phyloP scores from a whole-genome alignment of 139 green algal genomes.

The Spirogloea muscicola region DNA sequence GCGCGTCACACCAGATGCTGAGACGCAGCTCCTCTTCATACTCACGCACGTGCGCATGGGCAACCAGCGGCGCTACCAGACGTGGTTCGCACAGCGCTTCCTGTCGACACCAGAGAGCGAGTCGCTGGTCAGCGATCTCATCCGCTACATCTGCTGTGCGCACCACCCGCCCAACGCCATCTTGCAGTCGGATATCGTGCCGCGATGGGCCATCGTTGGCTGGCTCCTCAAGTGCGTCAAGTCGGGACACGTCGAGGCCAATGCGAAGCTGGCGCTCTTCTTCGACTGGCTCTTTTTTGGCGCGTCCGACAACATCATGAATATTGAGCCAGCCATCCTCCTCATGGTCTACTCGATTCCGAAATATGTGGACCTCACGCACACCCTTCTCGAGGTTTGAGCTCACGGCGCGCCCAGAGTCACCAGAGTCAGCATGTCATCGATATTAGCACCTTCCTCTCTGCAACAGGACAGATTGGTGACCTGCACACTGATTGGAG shows the following conservation, averaged over 20 bases:
- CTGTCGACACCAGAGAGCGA: slow-evolving; percentile 41
- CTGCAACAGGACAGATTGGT: no score
- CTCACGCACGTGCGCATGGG: slow-evolving; percentile 46
- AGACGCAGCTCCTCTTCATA: slow-evolving; percentile 37
- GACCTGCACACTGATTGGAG: no score
- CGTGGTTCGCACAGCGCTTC: slow-evolving; percentile 33
- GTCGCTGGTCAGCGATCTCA: slow-evolving; percentile 35
- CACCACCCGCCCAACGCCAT: slow-evolving; percentile 47
- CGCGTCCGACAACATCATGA: slow-evolving; percentile 50
- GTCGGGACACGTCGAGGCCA: slow-evolving; percentile 28
- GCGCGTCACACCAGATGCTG: slow-evolving; percentile 42
- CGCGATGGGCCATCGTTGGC: slow-evolving; percentile 41
- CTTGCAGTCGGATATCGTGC: slow-evolving; percentile 41
- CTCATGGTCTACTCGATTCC: slow-evolving; percentile 51
- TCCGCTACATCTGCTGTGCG: slow-evolving; percentile 45
- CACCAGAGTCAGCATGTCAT: no score
- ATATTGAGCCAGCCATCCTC: slow-evolving; percentile 51
- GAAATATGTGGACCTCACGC: slow-evolving; percentile 43
- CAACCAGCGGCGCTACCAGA: slow-evolving; percentile 48
- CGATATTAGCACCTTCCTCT: no score
- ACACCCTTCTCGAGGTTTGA: slow-evolving; percentile 42
- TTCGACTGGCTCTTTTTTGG: slow-evolving; percentile 51
- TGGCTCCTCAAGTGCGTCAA: slow-evolving; percentile 53
- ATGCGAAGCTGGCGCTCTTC: slow-evolving; percentile 49
- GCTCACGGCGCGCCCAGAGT: no score